phyloP scores from a whole-genome alignment of 1,284 basidiomycete species.

The Papiliotrema flavescens region DNA sequence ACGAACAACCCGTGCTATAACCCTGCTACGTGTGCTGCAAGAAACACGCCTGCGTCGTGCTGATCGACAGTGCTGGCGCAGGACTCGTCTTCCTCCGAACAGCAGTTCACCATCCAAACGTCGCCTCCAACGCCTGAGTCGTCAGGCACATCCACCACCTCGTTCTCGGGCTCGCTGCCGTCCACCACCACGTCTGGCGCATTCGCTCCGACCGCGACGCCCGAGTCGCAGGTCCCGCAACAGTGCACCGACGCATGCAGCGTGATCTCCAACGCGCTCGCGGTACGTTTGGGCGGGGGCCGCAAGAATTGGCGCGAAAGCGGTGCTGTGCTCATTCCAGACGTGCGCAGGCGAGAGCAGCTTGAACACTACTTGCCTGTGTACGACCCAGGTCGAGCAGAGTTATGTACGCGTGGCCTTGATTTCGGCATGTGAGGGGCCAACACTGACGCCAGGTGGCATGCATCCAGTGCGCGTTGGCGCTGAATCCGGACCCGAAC shows the following conservation, averaged over 20 bases:
- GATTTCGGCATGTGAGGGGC: not conserved
- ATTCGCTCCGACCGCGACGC: not conserved
- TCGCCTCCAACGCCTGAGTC: slow-evolving; percentile 8
- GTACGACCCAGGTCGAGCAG: slow-evolving; percentile 7
- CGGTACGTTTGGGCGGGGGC: no score
- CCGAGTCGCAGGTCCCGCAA: slow-evolving; percentile 1
- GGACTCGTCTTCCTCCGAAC: no score
- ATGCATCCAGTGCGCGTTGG: slow-evolving; percentile 15
- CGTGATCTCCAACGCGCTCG: slow-evolving; percentile 7
- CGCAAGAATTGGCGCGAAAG: no score
- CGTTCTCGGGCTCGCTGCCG: not conserved
- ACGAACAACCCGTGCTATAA: no score
- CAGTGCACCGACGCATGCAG: slow-evolving; percentile 4
- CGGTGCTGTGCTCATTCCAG: not conserved
- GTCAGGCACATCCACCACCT: slow-evolving; percentile 1
- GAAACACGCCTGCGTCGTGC: no score
- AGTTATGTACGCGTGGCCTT: slow-evolving; percentile 3
- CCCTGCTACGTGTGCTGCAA: no score
- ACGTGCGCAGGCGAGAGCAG: slow-evolving; percentile 7
- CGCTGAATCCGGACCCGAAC: not conserved
- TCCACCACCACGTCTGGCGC: not conserved
- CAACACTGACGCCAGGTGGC: not conserved
- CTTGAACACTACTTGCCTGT: slow-evolving; percentile 13
- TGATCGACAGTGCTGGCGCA: no score
- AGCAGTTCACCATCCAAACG: slow-evolving; percentile 15